Evolutionary conservation across 176 grass and related monocot genomes (phyloP), one percentile per base, ranked within the genome.

Genomic region (Tillandsia leiboldiana): DNA sequence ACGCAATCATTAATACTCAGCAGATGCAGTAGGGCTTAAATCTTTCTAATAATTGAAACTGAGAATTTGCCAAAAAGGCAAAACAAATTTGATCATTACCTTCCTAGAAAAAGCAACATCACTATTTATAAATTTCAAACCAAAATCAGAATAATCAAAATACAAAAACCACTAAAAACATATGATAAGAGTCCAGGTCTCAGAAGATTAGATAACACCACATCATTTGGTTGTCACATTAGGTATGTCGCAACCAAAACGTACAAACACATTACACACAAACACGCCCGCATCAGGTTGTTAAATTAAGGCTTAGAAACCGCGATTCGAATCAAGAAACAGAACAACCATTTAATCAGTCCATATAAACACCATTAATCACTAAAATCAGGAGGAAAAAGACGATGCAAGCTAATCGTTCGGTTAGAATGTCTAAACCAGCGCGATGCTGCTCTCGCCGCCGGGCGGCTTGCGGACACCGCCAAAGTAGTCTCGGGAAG

Each of bases 381-480:
- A 14, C 15, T 61, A 61, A 61, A 33, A 66, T 23, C 8, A 47
- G 28, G 12, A 66, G 20, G 14, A 42, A 42, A 42, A 42, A 61
- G 56, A 14, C 17, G 56, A 61, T n/a, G 56, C 56, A 23, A 61
- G 22, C 56, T 61, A 61, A 20, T 15, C 22, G 22, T 18, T 13
- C 11, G 22, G 56, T 61, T 61, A 83, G 73, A 13, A 53, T 52
- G 79, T 86, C 77, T 42, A 96, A 73, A 91, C 88, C 88, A 96
- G 75, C 9, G 88, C 83, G 66, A 96, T 96, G 85, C 91, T 96
- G 91, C 88, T 96, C 68, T 91, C 88, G 10, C 91, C 91, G 51
- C 91, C 88, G 2, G 91, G 91, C 0, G 91, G 91, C 75, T 96
- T 96, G 87, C 91, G 91, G 88, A 90, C 84, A 20, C 91, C 91